phyloP scores from a whole-genome alignment of 768 basidiomycete genomes.

The Pleurotus citrinopileatus region DNA sequence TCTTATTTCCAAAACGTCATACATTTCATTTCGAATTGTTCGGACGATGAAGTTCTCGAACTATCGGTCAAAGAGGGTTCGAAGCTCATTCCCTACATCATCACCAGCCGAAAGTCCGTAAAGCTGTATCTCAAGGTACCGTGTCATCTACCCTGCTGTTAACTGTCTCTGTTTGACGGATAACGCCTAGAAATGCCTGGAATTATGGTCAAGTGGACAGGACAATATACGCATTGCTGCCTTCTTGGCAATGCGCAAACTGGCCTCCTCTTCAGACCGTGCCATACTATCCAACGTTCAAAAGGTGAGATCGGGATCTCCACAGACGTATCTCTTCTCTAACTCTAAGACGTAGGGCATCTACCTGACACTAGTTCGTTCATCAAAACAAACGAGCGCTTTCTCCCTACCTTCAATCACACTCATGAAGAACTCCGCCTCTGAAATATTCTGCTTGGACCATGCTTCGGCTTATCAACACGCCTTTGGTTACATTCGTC shows the following conservation, averaged over 20 bases:
- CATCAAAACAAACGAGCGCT: slow-evolving; percentile 78
- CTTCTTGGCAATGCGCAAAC: slow-evolving; percentile 78
- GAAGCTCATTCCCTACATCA: slow-evolving; percentile 87
- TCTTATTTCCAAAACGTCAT: slow-evolving; percentile 89
- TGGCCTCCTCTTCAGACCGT: slow-evolving; percentile 76
- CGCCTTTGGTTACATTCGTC: slow-evolving; percentile 93
- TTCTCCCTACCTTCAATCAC: slow-evolving; percentile 91
- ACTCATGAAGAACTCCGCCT: slow-evolving; percentile 97
- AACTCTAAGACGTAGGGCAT: slow-evolving; percentile 53
- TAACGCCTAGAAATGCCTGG: slow-evolving; percentile 65
- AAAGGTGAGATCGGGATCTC: slow-evolving; percentile 52
- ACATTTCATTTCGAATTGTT: slow-evolving; percentile 73
- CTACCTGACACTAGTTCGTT: slow-evolving; percentile 85
- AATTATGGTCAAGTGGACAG: slow-evolving; percentile 77
- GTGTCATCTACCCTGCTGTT: not conserved
- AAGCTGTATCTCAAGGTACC: slow-evolving; percentile 84
- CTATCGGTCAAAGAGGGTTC: slow-evolving; percentile 81
- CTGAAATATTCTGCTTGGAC: slow-evolving; percentile 83
- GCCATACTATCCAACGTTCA: slow-evolving; percentile 81
- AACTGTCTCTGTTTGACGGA: not conserved
- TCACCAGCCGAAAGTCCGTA: slow-evolving; percentile 79
- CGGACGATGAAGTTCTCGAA: slow-evolving; percentile 60
- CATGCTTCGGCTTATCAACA: slow-evolving; percentile 83
- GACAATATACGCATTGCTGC: slow-evolving; percentile 84
- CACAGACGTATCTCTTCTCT: not conserved